Conservation (phyloP, 768 basidiomycete species). For the Boletus tylopilopsis region DNA sequence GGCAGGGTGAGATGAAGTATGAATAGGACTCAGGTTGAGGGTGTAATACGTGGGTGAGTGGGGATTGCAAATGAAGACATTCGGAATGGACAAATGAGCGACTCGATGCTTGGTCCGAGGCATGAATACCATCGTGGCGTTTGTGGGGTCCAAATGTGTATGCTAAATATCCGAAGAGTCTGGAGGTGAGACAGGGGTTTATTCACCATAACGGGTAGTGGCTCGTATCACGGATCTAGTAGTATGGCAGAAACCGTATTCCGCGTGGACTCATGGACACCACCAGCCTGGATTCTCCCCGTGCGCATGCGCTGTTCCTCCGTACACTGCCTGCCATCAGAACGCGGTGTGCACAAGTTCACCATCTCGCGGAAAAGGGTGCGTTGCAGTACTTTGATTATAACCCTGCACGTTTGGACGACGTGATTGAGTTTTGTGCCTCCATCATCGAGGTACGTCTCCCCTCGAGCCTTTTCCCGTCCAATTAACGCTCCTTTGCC, state of each 20-base stretch:
- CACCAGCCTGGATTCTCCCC: conserved; percentile 10
- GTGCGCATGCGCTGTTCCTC: conserved; percentile 55
- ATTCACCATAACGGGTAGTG: conserved; percentile 4
- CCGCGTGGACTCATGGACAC: conserved; percentile 3
- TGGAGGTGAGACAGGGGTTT: conserved; percentile 5
- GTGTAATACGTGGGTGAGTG: conserved; percentile 2
- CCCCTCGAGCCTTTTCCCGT: neutral
- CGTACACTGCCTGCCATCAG: conserved; percentile 88
- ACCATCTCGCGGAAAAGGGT: conserved; percentile 69
- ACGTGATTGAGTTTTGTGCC: conserved; percentile 71
- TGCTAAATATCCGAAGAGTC: too few relatives aligned
- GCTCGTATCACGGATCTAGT: too few relatives aligned
- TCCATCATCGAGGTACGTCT: conserved; percentile 68
- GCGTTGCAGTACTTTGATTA: conserved; percentile 86
- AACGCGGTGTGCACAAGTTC: conserved; percentile 75
- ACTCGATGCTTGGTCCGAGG: too few relatives aligned
- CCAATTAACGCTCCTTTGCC: neutral
- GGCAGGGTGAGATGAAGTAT: too few relatives aligned
- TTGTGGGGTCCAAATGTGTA: too few relatives aligned
- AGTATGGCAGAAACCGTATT: conserved; percentile 6
- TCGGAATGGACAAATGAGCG: neutral
- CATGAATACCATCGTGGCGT: too few relatives aligned
- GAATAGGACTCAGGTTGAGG: conserved; percentile 19
- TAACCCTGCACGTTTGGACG: conserved; percentile 67
- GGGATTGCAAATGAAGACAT: conserved; percentile 11